Evolutionary conservation across 179 eudicot genomes (phyloP).

Genomic region (Actinidia polygama): DNA sequence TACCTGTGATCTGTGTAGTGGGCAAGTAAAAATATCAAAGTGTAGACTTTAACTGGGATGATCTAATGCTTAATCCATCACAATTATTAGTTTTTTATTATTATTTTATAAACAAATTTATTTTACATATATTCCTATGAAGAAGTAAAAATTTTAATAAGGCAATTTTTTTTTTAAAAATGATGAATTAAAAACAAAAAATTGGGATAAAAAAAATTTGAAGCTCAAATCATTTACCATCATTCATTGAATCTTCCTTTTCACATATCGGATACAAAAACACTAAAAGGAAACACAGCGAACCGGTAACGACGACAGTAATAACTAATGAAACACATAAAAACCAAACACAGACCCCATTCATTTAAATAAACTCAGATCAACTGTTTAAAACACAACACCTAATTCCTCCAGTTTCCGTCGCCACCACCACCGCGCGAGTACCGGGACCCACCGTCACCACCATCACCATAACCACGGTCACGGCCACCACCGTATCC

Average conservation of each 20-base stretch:
- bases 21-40: no score
- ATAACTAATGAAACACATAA: neutral
- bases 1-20: no score
- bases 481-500: constrained; percentile 17
- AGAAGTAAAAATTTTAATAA: no score
- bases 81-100: no score
- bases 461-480: neutral
- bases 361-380: neutral
- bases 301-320: neutral
- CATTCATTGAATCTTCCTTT: constrained; percentile 5
- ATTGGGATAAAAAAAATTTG: neutral
- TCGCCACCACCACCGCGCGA: constrained; percentile 46
- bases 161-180: no score
- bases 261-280: neutral
- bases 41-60: no score
- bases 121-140: no score
- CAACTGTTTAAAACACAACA: neutral
- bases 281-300: neutral
- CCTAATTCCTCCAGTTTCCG: constrained; percentile 64
- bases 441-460: constrained; percentile 28
- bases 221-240: neutral
- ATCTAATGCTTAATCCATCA: no score
- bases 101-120: no score
- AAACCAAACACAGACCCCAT: neutral
- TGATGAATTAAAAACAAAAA: neutral